Base-by-base conservation (phyloP, 2,329 filamentous ascomycete species). In the Penicillium crustosum region DNA sequence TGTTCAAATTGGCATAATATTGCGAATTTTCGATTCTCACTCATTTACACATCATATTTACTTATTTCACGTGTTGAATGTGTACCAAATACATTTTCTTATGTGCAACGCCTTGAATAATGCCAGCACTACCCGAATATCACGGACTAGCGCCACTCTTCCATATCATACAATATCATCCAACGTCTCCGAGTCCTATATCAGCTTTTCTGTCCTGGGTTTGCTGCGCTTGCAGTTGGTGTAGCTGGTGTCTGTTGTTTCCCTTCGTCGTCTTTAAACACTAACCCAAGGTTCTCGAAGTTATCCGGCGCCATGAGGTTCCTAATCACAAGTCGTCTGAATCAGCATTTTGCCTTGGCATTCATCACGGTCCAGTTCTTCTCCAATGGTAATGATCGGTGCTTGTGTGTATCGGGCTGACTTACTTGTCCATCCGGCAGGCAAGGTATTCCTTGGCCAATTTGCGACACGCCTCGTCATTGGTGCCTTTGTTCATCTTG, bases 281-380 rank as follows among this genome's bases (percentile, higher is more conserved):
- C 78, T 67, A 96, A 94, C 0, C 94, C 94, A 41, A 99, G 80
- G 71, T 99, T 99, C 75, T 90, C 91, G 76, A 97, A 94, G 59
- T 96, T 90, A 71, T 99, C 94, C 66, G 85, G 91, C 8, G 93
- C 93, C 94, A 99, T 99, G 33, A 99, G 80, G 71, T 97, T 97
- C 66, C 92, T 92, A 29, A 38, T 23, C 27, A 39, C 31, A 29
- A 31, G 29, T 39, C 39, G n/a, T 29, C 38, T 43, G 33, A 13
- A 29, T 61, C 42, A 63, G 58, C n/a, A 48, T 23, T 41, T 41
- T 39, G 17, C 42, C 43, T 33, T 3, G 17, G 10, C 13, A 31
- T 27, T 10, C 25, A 4, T 19, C 19, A 25, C 12, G 2, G 12
- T 31, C 21, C 17, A 31, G 8, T 10, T 10, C 17, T 4, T n/a